phyloP scores from a whole-genome alignment of 2,329 filamentous ascomycete species.

The Aulographum hederae region DNA sequence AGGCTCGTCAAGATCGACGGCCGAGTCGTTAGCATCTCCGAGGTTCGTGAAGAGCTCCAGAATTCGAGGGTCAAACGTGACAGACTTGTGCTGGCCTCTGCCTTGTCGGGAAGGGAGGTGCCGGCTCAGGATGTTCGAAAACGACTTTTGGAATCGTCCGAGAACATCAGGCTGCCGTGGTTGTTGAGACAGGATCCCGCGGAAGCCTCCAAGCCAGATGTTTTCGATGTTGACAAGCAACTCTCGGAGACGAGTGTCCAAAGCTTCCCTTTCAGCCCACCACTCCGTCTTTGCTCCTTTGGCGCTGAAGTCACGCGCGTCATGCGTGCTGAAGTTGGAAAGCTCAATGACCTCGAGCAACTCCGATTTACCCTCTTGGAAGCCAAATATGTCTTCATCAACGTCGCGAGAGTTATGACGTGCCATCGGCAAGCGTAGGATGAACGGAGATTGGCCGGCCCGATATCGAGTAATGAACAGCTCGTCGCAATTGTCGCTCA shows the following conservation, averaged over 20 bases:
- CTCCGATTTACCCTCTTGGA: slow-evolving; percentile 60
- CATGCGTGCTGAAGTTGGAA: slow-evolving; percentile 72
- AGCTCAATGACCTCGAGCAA: slow-evolving; percentile 64
- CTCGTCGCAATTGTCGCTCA: slow-evolving; percentile 69
- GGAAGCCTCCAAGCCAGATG: slow-evolving; percentile 90
- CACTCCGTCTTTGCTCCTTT: slow-evolving; percentile 65
- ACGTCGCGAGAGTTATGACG: slow-evolving; percentile 65
- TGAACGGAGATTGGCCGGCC: slow-evolving; percentile 58
- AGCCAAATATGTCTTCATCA: slow-evolving; percentile 68
- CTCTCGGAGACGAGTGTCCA: slow-evolving; percentile 61
- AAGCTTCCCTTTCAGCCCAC: slow-evolving; percentile 71
- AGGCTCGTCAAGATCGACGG: slow-evolving; percentile 62
- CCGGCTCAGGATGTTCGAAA: slow-evolving; percentile 63
- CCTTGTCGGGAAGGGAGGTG: slow-evolving; percentile 69
- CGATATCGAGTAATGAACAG: slow-evolving; percentile 79
- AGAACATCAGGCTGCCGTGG: slow-evolving; percentile 44
- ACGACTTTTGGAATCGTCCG: slow-evolving; percentile 56
- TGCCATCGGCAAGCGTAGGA: slow-evolving; percentile 70
- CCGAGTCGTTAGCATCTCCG: slow-evolving; percentile 45
- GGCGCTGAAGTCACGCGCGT: slow-evolving; percentile 48
- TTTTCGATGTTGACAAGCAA: slow-evolving; percentile 75
- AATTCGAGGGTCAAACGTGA: slow-evolving; percentile 46
- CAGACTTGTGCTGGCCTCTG: slow-evolving; percentile 27
- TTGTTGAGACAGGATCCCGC: slow-evolving; percentile 75
- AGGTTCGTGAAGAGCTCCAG: slow-evolving; percentile 80